These are phyloP conservation scores for Amborella trichopoda DNA, from an alignment of 164 flowering plant species.

Conservation along the genomic window DNA sequence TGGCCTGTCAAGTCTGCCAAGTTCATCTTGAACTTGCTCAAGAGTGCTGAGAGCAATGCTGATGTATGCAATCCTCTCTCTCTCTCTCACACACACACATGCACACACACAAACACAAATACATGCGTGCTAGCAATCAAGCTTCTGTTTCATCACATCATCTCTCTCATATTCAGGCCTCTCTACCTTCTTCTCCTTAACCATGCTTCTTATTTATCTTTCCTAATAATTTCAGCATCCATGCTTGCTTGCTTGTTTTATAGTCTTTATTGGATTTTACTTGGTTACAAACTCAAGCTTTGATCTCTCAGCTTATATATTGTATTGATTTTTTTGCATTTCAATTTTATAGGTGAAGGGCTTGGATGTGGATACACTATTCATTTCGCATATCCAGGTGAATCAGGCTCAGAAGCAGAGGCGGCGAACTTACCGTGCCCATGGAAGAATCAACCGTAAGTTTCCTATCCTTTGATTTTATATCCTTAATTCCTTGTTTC, in stretches of 20 bases:
- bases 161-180: no score
- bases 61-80: conserved; percentile 53
- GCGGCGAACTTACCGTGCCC: conserved; percentile 86
- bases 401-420: conserved; percentile 87
- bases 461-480: neutral
- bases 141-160: neutral
- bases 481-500: neutral
- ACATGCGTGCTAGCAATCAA: no score
- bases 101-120: no score
- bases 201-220: no score
- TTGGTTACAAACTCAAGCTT: no score
- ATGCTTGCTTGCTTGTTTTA: no score
- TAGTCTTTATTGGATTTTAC: no score
- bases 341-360: conserved; percentile 49
- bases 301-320: neutral
- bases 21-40: conserved; percentile 74
- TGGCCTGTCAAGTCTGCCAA: conserved; percentile 94
- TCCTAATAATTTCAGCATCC: no score
- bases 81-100: no score
- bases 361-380: conserved; percentile 71
- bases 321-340: neutral
- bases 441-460: conserved; percentile 86
- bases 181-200: no score
- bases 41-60: conserved; percentile 97
- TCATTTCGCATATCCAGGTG: conserved; percentile 71